Evolutionary conservation across 2,329 filamentous ascomycete species (phyloP).

Genomic region (Escovopsis weberi): DNA sequence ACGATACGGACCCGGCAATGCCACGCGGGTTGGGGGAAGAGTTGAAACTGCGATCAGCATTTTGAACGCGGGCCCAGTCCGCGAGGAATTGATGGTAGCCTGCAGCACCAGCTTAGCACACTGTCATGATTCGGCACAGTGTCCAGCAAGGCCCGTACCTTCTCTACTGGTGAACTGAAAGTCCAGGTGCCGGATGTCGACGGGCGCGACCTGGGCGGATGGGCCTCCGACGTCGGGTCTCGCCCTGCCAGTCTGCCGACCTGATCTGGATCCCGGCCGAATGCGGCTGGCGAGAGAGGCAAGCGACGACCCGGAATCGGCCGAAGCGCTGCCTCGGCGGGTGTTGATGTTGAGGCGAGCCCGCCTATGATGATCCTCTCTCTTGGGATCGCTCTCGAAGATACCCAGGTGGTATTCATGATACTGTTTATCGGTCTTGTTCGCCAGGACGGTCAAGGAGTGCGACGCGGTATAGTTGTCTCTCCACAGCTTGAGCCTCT

Average conservation of each 20-base stretch:
- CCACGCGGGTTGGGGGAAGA: conserved; percentile 30
- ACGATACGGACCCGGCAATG: conserved; percentile 32
- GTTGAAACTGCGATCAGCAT: conserved; percentile 30
- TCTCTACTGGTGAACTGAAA: conserved; percentile 34
- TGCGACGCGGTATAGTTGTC: conserved; percentile 33
- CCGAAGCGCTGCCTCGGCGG: conserved; percentile 26
- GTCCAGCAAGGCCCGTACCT: conserved; percentile 19
- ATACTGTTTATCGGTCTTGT: conserved; percentile 29
- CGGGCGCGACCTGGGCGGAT: conserved; percentile 9
- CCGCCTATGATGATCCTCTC: conserved; percentile 31
- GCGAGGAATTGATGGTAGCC: conserved; percentile 33
- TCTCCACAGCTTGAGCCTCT: conserved; percentile 37
- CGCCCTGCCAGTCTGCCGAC: conserved; percentile 9
- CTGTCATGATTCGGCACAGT: not conserved
- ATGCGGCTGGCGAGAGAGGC: conserved; percentile 30
- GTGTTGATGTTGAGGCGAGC: conserved; percentile 27
- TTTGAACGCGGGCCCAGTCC: conserved; percentile 31
- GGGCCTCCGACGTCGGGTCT: conserved; percentile 10
- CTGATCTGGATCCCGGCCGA: conserved; percentile 23
- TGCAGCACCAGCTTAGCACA: conserved; percentile 8
- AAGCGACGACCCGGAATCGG: conserved; percentile 22
- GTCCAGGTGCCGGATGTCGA: conserved; percentile 33
- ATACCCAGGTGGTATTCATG: conserved; percentile 33
- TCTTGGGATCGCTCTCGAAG: conserved; percentile 32
- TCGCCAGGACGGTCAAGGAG: conserved; percentile 32